Percentiles rank a stretch among this genome's conserved stretches.
These are phyloP conservation scores for Byssochlamys sp. DNA, from an alignment of 2,329 filamentous ascomycete genomes.

Conservation along the genomic window DNA sequence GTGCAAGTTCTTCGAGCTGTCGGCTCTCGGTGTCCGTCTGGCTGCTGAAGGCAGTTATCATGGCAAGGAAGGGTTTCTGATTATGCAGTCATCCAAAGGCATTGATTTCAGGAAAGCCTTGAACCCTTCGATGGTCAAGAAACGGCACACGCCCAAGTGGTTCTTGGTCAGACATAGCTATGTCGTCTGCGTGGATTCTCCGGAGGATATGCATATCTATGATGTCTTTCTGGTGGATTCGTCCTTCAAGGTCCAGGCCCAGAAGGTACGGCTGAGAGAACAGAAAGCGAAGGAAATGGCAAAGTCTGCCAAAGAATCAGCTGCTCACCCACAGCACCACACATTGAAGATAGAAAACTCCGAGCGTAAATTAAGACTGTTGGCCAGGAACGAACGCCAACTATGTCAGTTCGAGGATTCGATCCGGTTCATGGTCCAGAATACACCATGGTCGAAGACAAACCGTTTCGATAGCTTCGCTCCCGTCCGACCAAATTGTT, in stretches of 20 bases:
- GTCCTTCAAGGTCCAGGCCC: constrained; percentile 72
- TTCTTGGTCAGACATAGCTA: constrained; percentile 97
- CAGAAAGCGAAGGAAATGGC: constrained; percentile 51
- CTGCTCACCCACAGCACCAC: constrained; percentile 62
- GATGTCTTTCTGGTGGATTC: constrained; percentile 96
- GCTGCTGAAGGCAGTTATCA: constrained; percentile 95
- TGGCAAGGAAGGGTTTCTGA: constrained; percentile 88
- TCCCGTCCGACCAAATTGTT: constrained; percentile 73
- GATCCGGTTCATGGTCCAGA: constrained; percentile 71
- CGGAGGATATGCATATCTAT: constrained; percentile 96
- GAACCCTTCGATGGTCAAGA: constrained; percentile 67
- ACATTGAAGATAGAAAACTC: constrained; percentile 80
- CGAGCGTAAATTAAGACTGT: constrained; percentile 80
- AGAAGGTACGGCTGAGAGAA: constrained; percentile 46
- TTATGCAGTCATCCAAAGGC: constrained; percentile 84
- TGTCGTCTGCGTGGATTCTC: constrained; percentile 94
- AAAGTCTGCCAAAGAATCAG: constrained; percentile 54
- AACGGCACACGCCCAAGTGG: constrained; percentile 85
- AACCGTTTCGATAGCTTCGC: constrained; percentile 92
- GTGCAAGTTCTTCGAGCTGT: constrained; percentile 91
- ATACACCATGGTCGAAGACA: constrained; percentile 69
- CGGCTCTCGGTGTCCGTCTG: constrained; percentile 81
- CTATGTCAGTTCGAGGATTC: constrained; percentile 90
- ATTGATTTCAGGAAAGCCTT: constrained; percentile 74
- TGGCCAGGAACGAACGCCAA: constrained; percentile 82